Conservation (phyloP, 306 rosid genomes). For the Comarum palustre region DNA sequence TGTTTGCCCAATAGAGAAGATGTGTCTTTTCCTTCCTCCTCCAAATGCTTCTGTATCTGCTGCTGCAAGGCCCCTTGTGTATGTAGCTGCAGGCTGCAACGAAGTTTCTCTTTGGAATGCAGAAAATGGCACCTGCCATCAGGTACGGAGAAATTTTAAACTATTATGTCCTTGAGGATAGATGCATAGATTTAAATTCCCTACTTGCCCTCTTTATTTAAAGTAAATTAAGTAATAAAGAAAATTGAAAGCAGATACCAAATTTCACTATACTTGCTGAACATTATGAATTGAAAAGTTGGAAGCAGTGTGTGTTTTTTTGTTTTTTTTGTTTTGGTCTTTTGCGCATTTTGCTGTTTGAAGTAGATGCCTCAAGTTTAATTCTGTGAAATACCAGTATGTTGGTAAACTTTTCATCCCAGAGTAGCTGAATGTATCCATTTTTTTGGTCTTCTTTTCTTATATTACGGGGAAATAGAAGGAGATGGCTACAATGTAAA, state of each 20-base stretch:
- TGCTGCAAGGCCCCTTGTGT: slow-evolving; percentile 83
- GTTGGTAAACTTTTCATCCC: background rate
- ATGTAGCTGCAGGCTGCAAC: slow-evolving; percentile 90
- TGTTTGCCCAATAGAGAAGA: slow-evolving; percentile 84
- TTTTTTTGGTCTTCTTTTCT: background rate
- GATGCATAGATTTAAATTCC: background rate
- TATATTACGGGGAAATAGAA: background rate
- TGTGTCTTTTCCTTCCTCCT: slow-evolving; percentile 78
- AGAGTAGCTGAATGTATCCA: background rate
- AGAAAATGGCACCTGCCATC: slow-evolving; percentile 94
- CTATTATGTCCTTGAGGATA: background rate
- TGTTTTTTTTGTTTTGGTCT: too few relatives aligned
- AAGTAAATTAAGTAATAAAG: background rate
- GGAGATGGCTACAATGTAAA: background rate
- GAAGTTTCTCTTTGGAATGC: slow-evolving; percentile 99
- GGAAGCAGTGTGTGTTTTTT: background rate
- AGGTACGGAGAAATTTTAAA: background rate
- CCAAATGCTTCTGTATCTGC: slow-evolving; percentile 63
- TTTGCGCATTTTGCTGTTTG: too few relatives aligned
- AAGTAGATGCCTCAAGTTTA: background rate
- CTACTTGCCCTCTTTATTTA: background rate
- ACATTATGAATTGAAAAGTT: background rate
- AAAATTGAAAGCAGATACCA: background rate
- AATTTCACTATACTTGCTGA: background rate
- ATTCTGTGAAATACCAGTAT: too few relatives aligned